Evolutionary conservation across 139 green algal genomes (phyloP), one percentile per base, ranked within the genome.

Genomic region (Chlorella sp.): DNA sequence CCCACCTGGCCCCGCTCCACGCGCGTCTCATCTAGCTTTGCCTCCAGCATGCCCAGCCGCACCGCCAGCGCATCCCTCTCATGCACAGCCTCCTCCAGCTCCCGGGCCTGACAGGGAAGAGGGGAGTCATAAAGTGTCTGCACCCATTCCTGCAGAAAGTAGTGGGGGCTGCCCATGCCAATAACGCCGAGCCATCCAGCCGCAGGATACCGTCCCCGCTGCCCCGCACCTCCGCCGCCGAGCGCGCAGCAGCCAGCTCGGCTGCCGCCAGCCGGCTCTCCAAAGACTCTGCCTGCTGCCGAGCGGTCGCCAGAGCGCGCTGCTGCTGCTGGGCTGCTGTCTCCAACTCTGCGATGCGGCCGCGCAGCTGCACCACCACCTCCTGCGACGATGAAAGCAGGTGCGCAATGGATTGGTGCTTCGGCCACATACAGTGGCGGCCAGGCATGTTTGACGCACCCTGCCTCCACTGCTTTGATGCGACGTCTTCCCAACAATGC

Each of bases 21-120:
- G 4, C 72, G 76, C 38, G 75, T 65, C 32, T 90, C 87, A 30
- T 78, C 75, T 55, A 90, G 55, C 4, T 60, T 32, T 0, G 55
- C 57, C 51, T 90, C 85, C 60, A 83, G 28, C 62, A 65, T 71
- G n/a, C 67, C 32, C 28, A 90, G 41, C 20, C 36, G 30, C 21
- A 56, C 87, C 3, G 74, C 60, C 57, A 89, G 39, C 18, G 63
- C 71, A 25, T 90, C 76, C n/a, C 87, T 47, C 55, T 90, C 76
- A 5, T 64, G 36, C n/a, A 47, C 74, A 6, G 36, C 85, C 36
- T 36, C 64, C 30, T 86, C 86, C 20, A 70, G 51, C 30, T 90
- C 86, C 20, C 30, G 41, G 1, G 76, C 41, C 78, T 84, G 76
- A 28, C 2, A 32, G 23, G 41, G 5, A 62, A 38, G 1, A 44